These are phyloP conservation scores for Bruguiera parviflora DNA, from an alignment of 345 rosid species.

Conservation along the genomic window DNA sequence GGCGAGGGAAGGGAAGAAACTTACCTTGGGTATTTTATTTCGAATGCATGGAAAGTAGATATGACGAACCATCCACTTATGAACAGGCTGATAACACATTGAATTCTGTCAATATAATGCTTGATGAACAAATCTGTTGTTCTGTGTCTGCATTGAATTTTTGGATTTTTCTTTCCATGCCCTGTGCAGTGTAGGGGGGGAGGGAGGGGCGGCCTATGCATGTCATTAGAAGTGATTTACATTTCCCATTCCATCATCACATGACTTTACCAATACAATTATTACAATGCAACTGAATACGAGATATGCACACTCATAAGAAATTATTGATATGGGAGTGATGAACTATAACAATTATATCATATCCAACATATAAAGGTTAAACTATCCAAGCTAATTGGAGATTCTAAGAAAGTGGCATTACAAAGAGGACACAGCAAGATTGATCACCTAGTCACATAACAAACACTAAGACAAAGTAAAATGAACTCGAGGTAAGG, in stretches of 20 bases:
- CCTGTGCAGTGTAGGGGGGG: too few species aligned
- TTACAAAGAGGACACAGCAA: background rate
- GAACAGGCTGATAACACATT: conserved; percentile 77
- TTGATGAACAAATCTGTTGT: background rate
- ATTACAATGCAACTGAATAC: too few species aligned
- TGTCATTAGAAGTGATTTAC: too few species aligned
- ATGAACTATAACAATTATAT: background rate
- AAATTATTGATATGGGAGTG: too few species aligned
- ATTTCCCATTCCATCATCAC: too few species aligned
- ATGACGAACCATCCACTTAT: conserved; percentile 99
- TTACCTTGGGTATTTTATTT: conserved; percentile 73
- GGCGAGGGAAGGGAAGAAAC: background rate
- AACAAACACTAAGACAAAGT: background rate
- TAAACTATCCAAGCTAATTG: background rate
- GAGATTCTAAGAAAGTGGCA: too few species aligned
- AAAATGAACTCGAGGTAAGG: conserved; percentile 14
- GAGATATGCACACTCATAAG: background rate
- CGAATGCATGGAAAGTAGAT: conserved; percentile 88
- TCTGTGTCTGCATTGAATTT: background rate
- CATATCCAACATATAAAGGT: background rate
- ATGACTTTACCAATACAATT: background rate
- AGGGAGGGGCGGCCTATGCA: too few species aligned
- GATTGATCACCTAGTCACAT: background rate
- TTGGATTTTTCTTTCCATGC: too few species aligned
- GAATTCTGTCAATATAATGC: conserved; percentile 19